A percentile compares a stretch with the other conserved stretches of the same genome.
Evolutionary conservation across 1,284 basidiomycete species (phyloP).

Genomic region (Irpex sp.): DNA sequence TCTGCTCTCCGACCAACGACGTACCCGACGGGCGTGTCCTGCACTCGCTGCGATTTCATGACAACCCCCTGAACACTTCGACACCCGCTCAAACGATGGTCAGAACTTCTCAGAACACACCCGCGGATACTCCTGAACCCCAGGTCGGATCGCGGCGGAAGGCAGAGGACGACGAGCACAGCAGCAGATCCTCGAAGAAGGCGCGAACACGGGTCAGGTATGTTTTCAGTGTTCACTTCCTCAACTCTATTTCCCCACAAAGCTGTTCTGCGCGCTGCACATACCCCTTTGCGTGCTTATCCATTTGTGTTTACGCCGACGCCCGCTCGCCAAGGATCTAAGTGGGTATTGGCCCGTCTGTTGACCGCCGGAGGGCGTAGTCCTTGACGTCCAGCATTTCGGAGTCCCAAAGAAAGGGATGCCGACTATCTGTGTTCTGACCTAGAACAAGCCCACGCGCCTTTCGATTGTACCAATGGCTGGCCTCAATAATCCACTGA

Average conservation of each 20-base stretch:
- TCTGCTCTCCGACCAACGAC: not conserved
- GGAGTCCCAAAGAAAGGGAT: not conserved
- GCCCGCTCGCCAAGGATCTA: not conserved
- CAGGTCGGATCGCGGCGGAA: constrained; percentile 40
- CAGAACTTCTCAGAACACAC: constrained; percentile 17
- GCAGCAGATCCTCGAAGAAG: constrained; percentile 50
- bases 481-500: too few species aligned
- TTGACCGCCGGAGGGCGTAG: not conserved
- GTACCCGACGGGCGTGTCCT: not conserved
- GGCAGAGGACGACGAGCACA: constrained; percentile 51
- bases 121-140: constrained; percentile 15
- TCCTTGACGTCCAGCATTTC: not conserved
- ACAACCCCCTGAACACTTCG: not conserved
- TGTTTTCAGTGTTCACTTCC: constrained; percentile 12
- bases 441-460: not conserved
- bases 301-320: not conserved
- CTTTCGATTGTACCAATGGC: not conserved
- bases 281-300: not conserved
- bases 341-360: not conserved
- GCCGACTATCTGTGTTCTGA: too few species aligned
- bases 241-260: not conserved
- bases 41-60: not conserved
- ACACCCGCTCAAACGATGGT: constrained; percentile 17
- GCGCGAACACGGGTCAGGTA: constrained; percentile 72
- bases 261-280: not conserved